A percentile compares a stretch with the other conserved stretches of the same genome.
Evolutionary conservation across 1,139 yeast species (phyloP).

Genomic region (Magnusiomyces paraingens): DNA sequence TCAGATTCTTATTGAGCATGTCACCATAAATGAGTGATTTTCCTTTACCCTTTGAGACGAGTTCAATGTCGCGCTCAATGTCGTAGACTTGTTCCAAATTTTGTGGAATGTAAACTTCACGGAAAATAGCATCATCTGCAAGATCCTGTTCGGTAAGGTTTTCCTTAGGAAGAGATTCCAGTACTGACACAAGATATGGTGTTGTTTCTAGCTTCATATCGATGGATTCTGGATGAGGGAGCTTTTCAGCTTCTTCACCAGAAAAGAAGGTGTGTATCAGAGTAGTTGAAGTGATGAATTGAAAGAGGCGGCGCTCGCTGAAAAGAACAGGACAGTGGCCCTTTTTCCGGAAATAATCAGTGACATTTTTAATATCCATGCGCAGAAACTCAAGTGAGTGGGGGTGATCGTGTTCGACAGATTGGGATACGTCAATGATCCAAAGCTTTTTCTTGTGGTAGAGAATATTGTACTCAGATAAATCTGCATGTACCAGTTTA

Average conservation of each 20-base stretch:
- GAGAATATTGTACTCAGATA: constrained; percentile 91
- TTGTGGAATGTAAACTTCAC: constrained; percentile 80
- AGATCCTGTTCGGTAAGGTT: constrained; percentile 42
- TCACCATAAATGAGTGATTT: constrained; percentile 53
- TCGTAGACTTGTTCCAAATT: constrained; percentile 43
- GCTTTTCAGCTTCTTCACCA: constrained; percentile 32
- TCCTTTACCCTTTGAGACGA: constrained; percentile 74
- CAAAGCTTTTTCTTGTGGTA: constrained; percentile 69
- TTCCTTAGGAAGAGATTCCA: constrained; percentile 32
- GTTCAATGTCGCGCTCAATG: constrained; percentile 77
- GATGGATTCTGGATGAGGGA: constrained; percentile 12
- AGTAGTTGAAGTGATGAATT: constrained; percentile 46
- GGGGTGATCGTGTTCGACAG: constrained; percentile 97
- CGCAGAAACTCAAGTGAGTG: constrained; percentile 90
- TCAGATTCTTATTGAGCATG: constrained; percentile 26
- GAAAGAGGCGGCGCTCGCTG: constrained; percentile 75
- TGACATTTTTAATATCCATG: constrained; percentile 96
- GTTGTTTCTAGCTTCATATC: constrained; percentile 21
- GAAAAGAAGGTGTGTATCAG: constrained; percentile 14
- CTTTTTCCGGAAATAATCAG: constrained; percentile 73
- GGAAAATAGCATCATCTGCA: constrained; percentile 78
- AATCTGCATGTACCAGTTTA: constrained; percentile 90
- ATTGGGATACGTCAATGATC: constrained; percentile 94
- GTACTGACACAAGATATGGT: constrained; percentile 28
- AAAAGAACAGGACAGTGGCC: constrained; percentile 55